A percentile compares a stretch with the other conserved stretches of the same genome.
Conservation (phyloP, 768 basidiomycete species). For the Termitomyces sp. region DNA sequence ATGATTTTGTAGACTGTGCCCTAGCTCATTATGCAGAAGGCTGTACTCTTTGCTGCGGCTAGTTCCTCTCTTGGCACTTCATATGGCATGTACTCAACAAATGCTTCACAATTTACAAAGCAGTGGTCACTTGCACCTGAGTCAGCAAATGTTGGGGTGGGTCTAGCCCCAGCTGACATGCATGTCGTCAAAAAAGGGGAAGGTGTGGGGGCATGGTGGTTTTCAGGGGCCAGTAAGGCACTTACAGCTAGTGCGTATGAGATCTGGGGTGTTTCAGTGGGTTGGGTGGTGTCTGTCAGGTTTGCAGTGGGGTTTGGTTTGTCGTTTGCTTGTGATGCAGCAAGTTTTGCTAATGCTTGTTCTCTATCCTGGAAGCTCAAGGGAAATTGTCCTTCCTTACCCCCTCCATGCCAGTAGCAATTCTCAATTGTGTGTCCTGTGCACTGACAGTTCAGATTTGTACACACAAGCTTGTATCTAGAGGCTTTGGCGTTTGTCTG, state of each 20-base stretch:
- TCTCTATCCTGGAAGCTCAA: background rate
- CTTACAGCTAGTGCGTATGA: too few relatives aligned
- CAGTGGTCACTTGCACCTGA: background rate
- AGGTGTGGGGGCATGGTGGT: too few relatives aligned
- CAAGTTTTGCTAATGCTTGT: background rate
- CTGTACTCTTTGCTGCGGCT: background rate
- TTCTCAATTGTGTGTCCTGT: background rate
- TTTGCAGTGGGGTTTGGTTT: background rate
- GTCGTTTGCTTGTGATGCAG: background rate
- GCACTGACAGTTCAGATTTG: background rate
- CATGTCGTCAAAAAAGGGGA: too few relatives aligned
- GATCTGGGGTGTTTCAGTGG: background rate
- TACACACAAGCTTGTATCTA: background rate
- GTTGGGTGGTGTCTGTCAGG: background rate
- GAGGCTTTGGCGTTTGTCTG: background rate
- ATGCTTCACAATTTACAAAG: background rate
- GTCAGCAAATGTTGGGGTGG: background rate
- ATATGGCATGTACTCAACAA: background rate
- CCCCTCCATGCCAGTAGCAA: conserved; percentile 5
- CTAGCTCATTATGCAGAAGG: background rate
- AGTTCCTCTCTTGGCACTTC: background rate
- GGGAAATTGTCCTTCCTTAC: conserved; percentile 6
- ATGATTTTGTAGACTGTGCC: background rate
- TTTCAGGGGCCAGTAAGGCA: too few relatives aligned
- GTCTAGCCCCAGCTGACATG: too few relatives aligned